Percentiles rank a stretch among this genome's conserved stretches.
phyloP scores from a whole-genome alignment of 805 yeast species.

The Yarrowia sp. region DNA sequence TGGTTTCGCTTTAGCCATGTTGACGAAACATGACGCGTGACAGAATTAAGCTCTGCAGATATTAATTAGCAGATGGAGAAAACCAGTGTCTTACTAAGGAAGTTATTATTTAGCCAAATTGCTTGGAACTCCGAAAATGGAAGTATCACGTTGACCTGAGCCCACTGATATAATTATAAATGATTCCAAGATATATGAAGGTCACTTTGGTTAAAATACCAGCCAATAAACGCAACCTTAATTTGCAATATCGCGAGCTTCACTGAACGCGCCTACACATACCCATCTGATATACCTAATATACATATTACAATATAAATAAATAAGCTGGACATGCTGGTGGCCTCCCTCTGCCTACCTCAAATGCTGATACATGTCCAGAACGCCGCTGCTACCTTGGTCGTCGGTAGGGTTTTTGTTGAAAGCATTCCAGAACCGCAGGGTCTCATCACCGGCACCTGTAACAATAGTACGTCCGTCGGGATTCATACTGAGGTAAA shows the following conservation, averaged over 20 bases:
- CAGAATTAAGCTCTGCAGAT: no score
- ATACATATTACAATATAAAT: slow-evolving; percentile 12
- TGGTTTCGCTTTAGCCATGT: not conserved
- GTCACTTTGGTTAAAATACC: no score
- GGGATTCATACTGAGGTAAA: slow-evolving; percentile 85
- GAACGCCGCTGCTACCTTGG: slow-evolving; percentile 11
- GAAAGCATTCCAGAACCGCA: slow-evolving; percentile 93
- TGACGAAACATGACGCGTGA: not conserved
- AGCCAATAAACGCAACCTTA: no score
- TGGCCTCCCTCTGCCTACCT: not conserved
- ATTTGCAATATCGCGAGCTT: no score
- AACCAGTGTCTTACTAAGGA: no score
- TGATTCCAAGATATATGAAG: no score
- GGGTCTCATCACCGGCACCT: slow-evolving; percentile 97
- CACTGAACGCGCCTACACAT: not conserved
- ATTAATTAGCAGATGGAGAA: no score
- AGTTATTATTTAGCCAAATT: no score
- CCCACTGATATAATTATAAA: no score
- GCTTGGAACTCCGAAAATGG: no score
- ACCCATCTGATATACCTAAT: not conserved
- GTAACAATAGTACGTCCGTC: slow-evolving; percentile 97
- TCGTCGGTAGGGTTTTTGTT: slow-evolving; percentile 48
- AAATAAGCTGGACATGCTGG: slow-evolving; percentile 4
- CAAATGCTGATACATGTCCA: slow-evolving; percentile 22
- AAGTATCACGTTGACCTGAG: no score